Conservation (phyloP, 495 filamentous ascomycete genomes). For the Hypoxylon perforatum region DNA sequence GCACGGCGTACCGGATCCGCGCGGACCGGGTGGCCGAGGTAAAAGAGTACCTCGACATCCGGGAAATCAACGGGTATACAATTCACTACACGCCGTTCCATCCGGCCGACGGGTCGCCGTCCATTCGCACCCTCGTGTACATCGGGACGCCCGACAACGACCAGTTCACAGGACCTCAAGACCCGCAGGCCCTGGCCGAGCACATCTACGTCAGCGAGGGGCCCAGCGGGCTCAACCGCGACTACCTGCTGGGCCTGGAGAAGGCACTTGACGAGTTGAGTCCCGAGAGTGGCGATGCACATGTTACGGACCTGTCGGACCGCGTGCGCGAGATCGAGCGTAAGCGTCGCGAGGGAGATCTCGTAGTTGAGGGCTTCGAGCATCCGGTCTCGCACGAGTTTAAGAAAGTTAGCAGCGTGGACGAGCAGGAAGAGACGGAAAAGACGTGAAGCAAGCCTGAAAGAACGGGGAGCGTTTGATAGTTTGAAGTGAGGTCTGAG, state of each 20-base stretch:
- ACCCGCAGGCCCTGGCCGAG: conserved; percentile 82
- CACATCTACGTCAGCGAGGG: conserved; percentile 82
- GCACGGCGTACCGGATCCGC: conserved; percentile 90
- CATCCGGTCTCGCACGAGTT: conserved; percentile 52
- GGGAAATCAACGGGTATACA: conserved; percentile 96
- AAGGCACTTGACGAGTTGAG: conserved; percentile 78
- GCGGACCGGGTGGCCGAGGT: conserved; percentile 79
- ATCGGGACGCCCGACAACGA: conserved; percentile 95
- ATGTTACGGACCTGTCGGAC: conserved; percentile 74
- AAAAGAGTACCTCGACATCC: conserved; percentile 89
- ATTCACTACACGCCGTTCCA: conserved; percentile 89
- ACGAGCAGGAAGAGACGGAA: conserved; percentile 70
- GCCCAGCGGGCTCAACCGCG: conserved; percentile 88
- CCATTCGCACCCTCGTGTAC: conserved; percentile 77
- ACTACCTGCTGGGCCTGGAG: conserved; percentile 89
- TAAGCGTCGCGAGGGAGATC: conserved; percentile 35
- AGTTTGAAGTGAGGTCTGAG: too few relatives aligned
- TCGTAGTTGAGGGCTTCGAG: conserved; percentile 31
- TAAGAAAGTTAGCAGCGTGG: conserved; percentile 60
- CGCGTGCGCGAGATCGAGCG: conserved; percentile 66
- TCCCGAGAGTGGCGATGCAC: conserved; percentile 81
- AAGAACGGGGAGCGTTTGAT: too few relatives aligned
- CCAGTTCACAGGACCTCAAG: conserved; percentile 87
- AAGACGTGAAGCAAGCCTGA: conserved; percentile 47
- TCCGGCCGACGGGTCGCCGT: conserved; percentile 59